Percentiles rank a stretch among this genome's conserved stretches.
Evolutionary conservation across 495 filamentous ascomycete genomes (phyloP).

Genomic region (Pyronema domesticum): DNA sequence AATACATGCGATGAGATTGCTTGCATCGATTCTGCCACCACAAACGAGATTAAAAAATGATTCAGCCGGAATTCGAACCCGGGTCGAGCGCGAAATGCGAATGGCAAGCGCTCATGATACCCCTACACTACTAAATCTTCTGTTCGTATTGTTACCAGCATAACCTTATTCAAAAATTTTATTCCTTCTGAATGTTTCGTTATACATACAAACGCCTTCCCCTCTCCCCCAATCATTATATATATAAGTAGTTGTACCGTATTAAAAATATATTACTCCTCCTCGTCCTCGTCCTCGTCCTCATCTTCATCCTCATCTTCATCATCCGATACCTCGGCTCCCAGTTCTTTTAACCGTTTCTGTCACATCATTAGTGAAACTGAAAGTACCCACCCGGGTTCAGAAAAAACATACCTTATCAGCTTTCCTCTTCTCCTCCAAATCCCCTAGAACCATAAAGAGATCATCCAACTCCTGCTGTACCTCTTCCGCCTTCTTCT

Average conservation of each 20-base stretch:
- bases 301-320: constrained; percentile 57
- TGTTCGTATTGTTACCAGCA: too few relatives aligned
- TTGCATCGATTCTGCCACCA: too few relatives aligned
- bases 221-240: not conserved
- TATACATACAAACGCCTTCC: not conserved
- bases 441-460: constrained; percentile 69
- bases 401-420: constrained; percentile 48
- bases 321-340: constrained; percentile 57
- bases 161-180: not conserved
- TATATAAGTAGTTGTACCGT: not conserved
- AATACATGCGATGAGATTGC: too few relatives aligned
- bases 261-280: constrained; percentile 23
- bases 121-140: too few relatives aligned
- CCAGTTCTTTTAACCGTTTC: constrained; percentile 57
- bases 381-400: not conserved
- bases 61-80: not conserved
- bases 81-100: not conserved
- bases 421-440: constrained; percentile 65
- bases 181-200: not conserved
- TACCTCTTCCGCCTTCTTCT: constrained; percentile 23
- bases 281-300: constrained; percentile 41
- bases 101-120: not conserved
- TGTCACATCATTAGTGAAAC: constrained; percentile 25
- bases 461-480: constrained; percentile 72
- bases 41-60: too few relatives aligned